Evolutionary conservation across 2,329 filamentous ascomycete species (phyloP), one percentile per base, ranked within the genome.

Genomic region (Fusarium buharicum): DNA sequence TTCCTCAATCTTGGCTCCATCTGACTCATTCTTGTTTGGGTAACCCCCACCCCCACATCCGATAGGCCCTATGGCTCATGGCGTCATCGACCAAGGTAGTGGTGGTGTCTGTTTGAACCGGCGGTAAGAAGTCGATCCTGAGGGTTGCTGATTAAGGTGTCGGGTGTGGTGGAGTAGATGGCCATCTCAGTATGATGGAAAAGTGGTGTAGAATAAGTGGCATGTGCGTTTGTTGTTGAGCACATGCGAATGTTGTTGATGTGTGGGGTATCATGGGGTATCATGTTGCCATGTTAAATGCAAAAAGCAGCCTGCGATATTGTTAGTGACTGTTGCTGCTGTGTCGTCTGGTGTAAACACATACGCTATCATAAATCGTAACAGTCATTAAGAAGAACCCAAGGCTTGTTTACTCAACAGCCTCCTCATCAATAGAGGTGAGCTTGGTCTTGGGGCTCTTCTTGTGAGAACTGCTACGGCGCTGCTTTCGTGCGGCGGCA

Each of bases 401-500:
- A 34, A 39, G 62, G 63, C 53, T 72, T 63, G 52, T 56, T 44
- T 52, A 75, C 76, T 88, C 85, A 66, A 78, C 70, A 47, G 83
- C 78, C 62, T 65, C 62, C 46, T 66, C 56, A 6, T 59, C 33
- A 78, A 88, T 85, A 69, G 76, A 74, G 55, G 72, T 73, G 49
- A 76, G 73, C 77, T 82, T 83, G 68, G 68, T 75, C 77, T 81
- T 83, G 69, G 77, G 73, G 73, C 82, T 84, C 78, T 84, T 86
- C 72, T 77, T 77, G 62, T 74, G 71, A 44, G 73, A 72, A 61
- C 73, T 75, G 63, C 71, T 67, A 63, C 74, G 73, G 55, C 73
- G 72, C 47, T 75, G 74, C 68, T 77, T 76, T 69, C 75, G 78
- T 34, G 66, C 68, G 51, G 67, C 67, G 30, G 77, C 75, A 59